phyloP scores from a whole-genome alignment of 345 rosid species.

The Aurinia saxatilis region DNA sequence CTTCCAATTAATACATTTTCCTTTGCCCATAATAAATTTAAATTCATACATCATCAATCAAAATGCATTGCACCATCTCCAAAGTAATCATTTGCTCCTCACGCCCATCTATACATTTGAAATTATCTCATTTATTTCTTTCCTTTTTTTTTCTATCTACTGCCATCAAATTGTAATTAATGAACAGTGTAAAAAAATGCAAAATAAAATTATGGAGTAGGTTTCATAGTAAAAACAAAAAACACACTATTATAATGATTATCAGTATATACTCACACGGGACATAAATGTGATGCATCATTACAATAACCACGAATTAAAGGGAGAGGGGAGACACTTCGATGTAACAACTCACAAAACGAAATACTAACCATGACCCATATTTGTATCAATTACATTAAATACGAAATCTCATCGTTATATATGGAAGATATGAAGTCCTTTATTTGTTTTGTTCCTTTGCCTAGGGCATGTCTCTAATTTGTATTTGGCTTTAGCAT shows the following conservation, averaged over 20 bases:
- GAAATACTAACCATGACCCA: not conserved
- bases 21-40: constrained; percentile 16
- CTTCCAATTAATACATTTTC: too few species aligned
- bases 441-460: too few species aligned
- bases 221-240: too few species aligned
- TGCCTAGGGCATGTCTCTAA: too few species aligned
- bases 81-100: constrained; percentile 29
- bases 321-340: not conserved
- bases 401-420: too few species aligned
- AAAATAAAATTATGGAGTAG: too few species aligned
- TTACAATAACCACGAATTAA: not conserved
- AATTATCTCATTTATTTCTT: not conserved
- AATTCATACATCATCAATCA: constrained; percentile 8
- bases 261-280: not conserved
- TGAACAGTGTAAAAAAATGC: too few species aligned
- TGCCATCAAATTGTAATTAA: too few species aligned
- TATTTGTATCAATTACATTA: too few species aligned
- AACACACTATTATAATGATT: not conserved
- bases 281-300: not conserved
- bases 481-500: too few species aligned
- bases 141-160: too few species aligned
- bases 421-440: too few species aligned
- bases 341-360: not conserved
- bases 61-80: constrained; percentile 22
- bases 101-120: not conserved